These are phyloP conservation scores for Diaporthe ampelina DNA, from an alignment of 2,329 filamentous ascomycete genomes.

Conservation along the genomic window DNA sequence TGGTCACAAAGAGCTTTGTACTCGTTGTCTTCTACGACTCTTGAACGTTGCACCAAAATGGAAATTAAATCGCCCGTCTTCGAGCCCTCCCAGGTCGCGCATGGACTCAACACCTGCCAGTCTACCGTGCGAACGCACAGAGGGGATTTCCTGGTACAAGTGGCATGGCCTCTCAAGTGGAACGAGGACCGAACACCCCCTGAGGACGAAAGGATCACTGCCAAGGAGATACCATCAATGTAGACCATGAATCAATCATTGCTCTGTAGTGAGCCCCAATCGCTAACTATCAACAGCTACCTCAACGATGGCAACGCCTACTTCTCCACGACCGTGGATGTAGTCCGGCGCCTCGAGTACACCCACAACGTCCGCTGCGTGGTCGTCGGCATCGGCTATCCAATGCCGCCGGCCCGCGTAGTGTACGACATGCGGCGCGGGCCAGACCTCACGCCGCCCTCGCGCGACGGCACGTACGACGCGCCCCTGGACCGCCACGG, in stretches of 20 bases:
- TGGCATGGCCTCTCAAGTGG: slow-evolving; percentile 33
- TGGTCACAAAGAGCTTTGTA: neutral
- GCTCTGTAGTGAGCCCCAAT: neutral
- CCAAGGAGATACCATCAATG: slow-evolving; percentile 4
- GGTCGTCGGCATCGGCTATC: slow-evolving; percentile 27
- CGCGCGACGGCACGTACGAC: slow-evolving; percentile 23
- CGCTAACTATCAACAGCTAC: slow-evolving; percentile 5
- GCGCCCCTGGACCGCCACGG: slow-evolving; percentile 25
- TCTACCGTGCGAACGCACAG: slow-evolving; percentile 19
- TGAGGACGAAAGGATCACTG: neutral
- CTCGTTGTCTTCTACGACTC: neutral
- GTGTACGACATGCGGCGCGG: slow-evolving; percentile 27
- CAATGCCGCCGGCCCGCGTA: slow-evolving; percentile 9
- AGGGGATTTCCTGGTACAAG: slow-evolving; percentile 27
- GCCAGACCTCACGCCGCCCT: slow-evolving; percentile 28
- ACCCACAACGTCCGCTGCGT: slow-evolving; percentile 25
- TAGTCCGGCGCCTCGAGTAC: slow-evolving; percentile 26
- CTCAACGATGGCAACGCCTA: slow-evolving; percentile 27
- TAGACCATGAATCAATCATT: neutral
- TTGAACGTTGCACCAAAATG: neutral
- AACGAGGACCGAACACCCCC: slow-evolving; percentile 11
- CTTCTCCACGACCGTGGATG: slow-evolving; percentile 20
- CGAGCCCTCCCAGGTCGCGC: slow-evolving; percentile 16
- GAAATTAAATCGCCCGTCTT: slow-evolving; percentile 13
- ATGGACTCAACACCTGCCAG: slow-evolving; percentile 22